phyloP scores from a whole-genome alignment of 805 yeast genomes.

The Candida ortonii region DNA sequence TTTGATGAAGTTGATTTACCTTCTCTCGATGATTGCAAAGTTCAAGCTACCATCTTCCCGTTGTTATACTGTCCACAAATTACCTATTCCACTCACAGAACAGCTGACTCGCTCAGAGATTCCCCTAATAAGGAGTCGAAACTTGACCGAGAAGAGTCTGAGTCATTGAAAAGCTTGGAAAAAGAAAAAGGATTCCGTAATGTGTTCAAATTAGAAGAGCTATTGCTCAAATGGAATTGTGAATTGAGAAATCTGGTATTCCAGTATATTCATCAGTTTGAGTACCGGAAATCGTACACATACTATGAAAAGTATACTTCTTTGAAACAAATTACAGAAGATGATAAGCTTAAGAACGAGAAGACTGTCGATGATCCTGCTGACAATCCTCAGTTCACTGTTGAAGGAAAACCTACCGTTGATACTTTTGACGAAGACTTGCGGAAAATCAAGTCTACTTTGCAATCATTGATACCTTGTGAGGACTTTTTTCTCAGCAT shows the following conservation, averaged over 20 bases:
- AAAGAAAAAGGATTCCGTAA: slow-evolving; percentile 47
- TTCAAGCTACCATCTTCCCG: slow-evolving; percentile 53
- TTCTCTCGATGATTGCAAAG: slow-evolving; percentile 33
- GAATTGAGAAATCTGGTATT: slow-evolving; percentile 59
- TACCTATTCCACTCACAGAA: slow-evolving; percentile 60
- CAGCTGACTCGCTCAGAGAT: too few species aligned
- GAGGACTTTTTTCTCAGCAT: slow-evolving; percentile 66
- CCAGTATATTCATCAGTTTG: slow-evolving; percentile 53
- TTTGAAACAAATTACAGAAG: slow-evolving; percentile 27
- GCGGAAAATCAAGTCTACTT: neutral
- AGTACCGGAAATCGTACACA: slow-evolving; percentile 41
- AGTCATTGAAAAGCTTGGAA: slow-evolving; percentile 40
- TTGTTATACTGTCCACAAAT: slow-evolving; percentile 67
- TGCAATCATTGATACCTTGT: slow-evolving; percentile 34
- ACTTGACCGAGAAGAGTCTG: slow-evolving; percentile 55
- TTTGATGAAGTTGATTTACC: slow-evolving; percentile 55
- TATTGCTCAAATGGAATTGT: slow-evolving; percentile 79
- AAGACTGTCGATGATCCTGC: neutral
- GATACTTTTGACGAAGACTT: slow-evolving; percentile 4
- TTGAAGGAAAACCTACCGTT: neutral
- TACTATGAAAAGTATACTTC: slow-evolving; percentile 31
- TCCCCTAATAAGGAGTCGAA: too few species aligned
- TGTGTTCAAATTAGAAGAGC: slow-evolving; percentile 67
- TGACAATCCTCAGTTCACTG: slow-evolving; percentile 1
- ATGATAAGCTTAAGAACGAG: neutral